Evolutionary conservation across 768 basidiomycete genomes (phyloP).

Genomic region (Russula earlei): DNA sequence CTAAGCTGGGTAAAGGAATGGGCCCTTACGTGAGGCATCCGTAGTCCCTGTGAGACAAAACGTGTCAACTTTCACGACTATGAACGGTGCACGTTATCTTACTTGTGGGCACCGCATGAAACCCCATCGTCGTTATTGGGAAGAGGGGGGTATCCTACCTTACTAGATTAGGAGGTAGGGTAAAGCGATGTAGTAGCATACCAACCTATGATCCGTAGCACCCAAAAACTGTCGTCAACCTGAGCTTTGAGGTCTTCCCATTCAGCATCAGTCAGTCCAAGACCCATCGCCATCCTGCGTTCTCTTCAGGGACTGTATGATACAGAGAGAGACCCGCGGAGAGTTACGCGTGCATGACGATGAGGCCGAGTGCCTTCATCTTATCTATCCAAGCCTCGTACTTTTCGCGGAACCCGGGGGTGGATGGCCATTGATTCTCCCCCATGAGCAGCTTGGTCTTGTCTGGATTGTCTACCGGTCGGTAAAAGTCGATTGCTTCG

Average conservation of each 20-base stretch:
- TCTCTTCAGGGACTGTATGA: background rate
- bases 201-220: slow-evolving; percentile 73
- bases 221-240: slow-evolving; percentile 85
- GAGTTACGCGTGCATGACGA: slow-evolving; percentile 74
- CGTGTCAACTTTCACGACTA: background rate
- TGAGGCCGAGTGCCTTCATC: slow-evolving; percentile 75
- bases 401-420: slow-evolving; percentile 46
- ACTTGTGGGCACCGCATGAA: slow-evolving; percentile 91
- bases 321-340: background rate
- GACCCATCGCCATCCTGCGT: slow-evolving; percentile 67
- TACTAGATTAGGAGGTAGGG: background rate
- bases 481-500: slow-evolving; percentile 79
- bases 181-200: background rate
- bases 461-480: slow-evolving; percentile 59
- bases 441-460: slow-evolving; percentile 69
- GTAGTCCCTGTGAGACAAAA: slow-evolving; percentile 55
- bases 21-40: slow-evolving; percentile 75
- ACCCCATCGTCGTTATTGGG: slow-evolving; percentile 71
- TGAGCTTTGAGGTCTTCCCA: slow-evolving; percentile 57
- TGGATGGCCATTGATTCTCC: slow-evolving; percentile 78
- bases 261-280: slow-evolving; percentile 64
- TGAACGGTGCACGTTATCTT: slow-evolving; percentile 7
- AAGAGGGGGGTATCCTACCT: slow-evolving; percentile 75
- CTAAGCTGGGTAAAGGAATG: background rate
- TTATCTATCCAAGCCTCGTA: slow-evolving; percentile 73